Percentiles rank a stretch among this genome's conserved stretches.
Evolutionary conservation across 495 filamentous ascomycete species (phyloP).

Genomic region (Aspergillus bertholletiae): DNA sequence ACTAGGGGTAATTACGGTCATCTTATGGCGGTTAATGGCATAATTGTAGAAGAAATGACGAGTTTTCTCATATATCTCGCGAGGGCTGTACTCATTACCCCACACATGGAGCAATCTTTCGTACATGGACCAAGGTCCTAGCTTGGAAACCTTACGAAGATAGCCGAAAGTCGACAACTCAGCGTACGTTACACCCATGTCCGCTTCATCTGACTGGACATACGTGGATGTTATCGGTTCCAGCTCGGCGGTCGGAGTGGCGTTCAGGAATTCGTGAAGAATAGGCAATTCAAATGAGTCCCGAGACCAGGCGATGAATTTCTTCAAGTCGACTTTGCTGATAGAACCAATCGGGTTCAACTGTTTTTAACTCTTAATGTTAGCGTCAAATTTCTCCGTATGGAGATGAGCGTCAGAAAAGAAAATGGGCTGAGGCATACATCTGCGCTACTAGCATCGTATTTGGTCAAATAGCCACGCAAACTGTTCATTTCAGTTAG

Average conservation of each 20-base stretch:
- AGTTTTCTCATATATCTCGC: constrained; percentile 58
- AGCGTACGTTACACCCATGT: constrained; percentile 64
- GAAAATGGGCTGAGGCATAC: constrained; percentile 23
- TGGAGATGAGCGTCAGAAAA: too few species aligned
- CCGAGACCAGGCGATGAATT: constrained; percentile 68
- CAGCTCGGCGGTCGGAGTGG: constrained; percentile 78
- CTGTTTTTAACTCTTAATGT: constrained; percentile 12
- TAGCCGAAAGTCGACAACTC: constrained; percentile 57
- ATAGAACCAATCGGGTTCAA: constrained; percentile 71
- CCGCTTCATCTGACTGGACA: constrained; percentile 61
- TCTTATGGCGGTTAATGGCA: too few species aligned
- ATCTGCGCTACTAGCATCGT: constrained; percentile 59
- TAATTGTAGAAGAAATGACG: constrained; percentile 55
- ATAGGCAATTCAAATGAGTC: constrained; percentile 65
- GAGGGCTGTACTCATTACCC: constrained; percentile 48
- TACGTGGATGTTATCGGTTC: constrained; percentile 67
- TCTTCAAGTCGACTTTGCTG: constrained; percentile 70
- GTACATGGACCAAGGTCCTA: constrained; percentile 72
- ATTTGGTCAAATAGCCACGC: constrained; percentile 72
- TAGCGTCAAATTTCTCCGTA: constrained; percentile 2
- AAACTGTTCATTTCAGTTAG: constrained; percentile 28
- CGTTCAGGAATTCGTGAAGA: constrained; percentile 68
- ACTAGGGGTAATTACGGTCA: too few species aligned
- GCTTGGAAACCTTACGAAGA: constrained; percentile 66
- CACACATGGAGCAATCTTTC: constrained; percentile 67